phyloP scores from a whole-genome alignment of 768 basidiomycete species.

The Leccinellum albellum region DNA sequence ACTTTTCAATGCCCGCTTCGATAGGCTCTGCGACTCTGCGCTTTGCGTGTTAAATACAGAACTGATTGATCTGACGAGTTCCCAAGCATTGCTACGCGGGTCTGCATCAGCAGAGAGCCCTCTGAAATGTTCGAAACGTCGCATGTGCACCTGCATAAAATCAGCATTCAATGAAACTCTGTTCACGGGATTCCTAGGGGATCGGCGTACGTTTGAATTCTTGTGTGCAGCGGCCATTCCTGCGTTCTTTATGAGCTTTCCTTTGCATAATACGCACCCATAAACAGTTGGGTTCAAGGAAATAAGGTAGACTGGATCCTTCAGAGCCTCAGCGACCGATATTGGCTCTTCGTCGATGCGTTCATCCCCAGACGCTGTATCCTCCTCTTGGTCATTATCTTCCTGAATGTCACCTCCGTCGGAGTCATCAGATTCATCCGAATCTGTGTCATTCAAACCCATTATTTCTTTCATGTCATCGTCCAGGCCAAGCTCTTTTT shows the following conservation, averaged over 20 bases:
- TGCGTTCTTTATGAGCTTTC: conserved; percentile 61
- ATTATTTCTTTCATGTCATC: conserved; percentile 60
- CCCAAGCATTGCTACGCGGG: conserved; percentile 47
- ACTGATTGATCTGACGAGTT: conserved; percentile 29
- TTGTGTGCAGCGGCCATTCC: conserved; percentile 57
- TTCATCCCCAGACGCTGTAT: conserved; percentile 23
- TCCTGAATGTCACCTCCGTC: conserved; percentile 20
- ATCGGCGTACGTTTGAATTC: conserved; percentile 57
- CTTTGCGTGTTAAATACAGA: not conserved
- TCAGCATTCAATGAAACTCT: not conserved
- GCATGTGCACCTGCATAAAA: conserved; percentile 53
- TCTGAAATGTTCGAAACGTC: conserved; percentile 53
- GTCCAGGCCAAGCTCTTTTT: conserved; percentile 62
- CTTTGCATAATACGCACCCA: conserved; percentile 67
- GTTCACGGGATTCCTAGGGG: not conserved
- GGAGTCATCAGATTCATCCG: conserved; percentile 52
- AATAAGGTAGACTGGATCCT: conserved; percentile 60
- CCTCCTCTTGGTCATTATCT: conserved; percentile 26
- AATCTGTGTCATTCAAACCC: conserved; percentile 72
- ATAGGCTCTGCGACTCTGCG: conserved; percentile 29
- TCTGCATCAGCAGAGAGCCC: conserved; percentile 37
- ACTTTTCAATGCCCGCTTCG: conserved; percentile 62
- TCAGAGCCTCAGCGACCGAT: conserved; percentile 55
- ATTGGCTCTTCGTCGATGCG: conserved; percentile 38
- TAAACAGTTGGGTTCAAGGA: conserved; percentile 52